Evolutionary conservation across 345 rosid genomes (phyloP), one percentile per base, ranked within the genome.

Genomic region (Pugionium dolabratum): DNA sequence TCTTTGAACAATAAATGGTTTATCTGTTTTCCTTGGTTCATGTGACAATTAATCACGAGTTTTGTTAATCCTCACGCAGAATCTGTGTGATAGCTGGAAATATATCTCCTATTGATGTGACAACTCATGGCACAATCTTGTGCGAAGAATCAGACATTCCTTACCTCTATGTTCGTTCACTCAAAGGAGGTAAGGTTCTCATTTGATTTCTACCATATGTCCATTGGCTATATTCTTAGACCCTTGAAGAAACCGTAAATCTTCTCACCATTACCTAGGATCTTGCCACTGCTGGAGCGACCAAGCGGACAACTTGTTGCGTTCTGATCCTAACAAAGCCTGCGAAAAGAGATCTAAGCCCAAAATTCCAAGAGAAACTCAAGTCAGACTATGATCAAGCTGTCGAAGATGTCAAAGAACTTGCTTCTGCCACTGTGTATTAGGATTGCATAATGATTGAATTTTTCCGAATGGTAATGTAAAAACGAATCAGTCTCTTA

Each of bases 261-360:
- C 34, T 42, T n/a, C 5, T 30, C 40, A 51, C 40, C 32, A 6
- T 40, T 30, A 61, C 54, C 6, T 81, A 88, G 97, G 94, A 88
- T 68, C 91, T 91, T 69, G 94, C 96, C 2, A 86, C 82, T 44
- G 97, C 96, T 7, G 93, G 95, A 40, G 87, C 84, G 8, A 88
- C 97, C 50, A 91, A 88, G 83, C 82, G 96, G 78, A 96, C 97
- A 2, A 88, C 97, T 41, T 91, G 97, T 70, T 91, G 96, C 48
- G 80, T 90, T 75, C 84, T 90, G 70, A 87, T 91, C 50, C 70
- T 72, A 60, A 80, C 87, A 25, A 82, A 86, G 75, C 97, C 97
- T 4, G 54, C 67, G 0, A 89, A 91, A 81, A 96, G 95, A 4
- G 96, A 89, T 66, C 9, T 86, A 59, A 70, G 67, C 43, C 70